Evolutionary conservation across 352 stramenopile genomes (phyloP), one percentile per base, ranked within the genome.

Genomic region (Pythium brachiatum): DNA sequence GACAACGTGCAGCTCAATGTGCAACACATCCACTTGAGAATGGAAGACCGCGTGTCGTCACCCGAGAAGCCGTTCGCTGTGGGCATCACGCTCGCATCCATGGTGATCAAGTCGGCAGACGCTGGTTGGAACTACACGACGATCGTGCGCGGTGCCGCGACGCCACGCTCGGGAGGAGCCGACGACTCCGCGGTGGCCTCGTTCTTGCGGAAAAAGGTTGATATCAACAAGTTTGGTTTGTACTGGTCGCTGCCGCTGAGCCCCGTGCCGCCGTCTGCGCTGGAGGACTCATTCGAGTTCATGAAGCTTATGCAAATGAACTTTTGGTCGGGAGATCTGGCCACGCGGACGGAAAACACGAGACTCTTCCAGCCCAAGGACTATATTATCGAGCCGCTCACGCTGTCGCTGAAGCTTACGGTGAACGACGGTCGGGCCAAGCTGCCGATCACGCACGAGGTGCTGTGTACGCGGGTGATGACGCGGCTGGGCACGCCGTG

Each of bases 1-100:
- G 85, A 94, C 68, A 94, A 94, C n/a, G 75, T 94, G 43, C 85
- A 94, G 53, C 65, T 94, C 2, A 78, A 90, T 18, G 73, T 94
- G 26, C 83, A 90, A 64, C 79, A 89, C 59, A 71, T 92, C 25
- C 85, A 94, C 60, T 21, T 92, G 41, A 69, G 85, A 0, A 62
- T 94, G 44, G 85, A 94, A 39, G 85, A 94, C 71, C 29, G 57
- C 3, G 69, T 85, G 13, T 92, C 81, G n/a, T 65, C 77, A 38
- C 66, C 72, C 0, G 46, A 23, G 11, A 66, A 62, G 2, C 74
- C 81, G 8, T 92, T 81, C 48, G 81, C 83, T 0, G 73, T 94
- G 15, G 85, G 85, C 0, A 60, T 92, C 34, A 94, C 85, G 52
- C 74, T 94, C 18, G 78, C 91, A 44, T 83, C 83, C 16, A 78